These are phyloP conservation scores for Orbilia blumenaviensis DNA, from an alignment of 2,329 filamentous ascomycete genomes.

Conservation along the genomic window DNA sequence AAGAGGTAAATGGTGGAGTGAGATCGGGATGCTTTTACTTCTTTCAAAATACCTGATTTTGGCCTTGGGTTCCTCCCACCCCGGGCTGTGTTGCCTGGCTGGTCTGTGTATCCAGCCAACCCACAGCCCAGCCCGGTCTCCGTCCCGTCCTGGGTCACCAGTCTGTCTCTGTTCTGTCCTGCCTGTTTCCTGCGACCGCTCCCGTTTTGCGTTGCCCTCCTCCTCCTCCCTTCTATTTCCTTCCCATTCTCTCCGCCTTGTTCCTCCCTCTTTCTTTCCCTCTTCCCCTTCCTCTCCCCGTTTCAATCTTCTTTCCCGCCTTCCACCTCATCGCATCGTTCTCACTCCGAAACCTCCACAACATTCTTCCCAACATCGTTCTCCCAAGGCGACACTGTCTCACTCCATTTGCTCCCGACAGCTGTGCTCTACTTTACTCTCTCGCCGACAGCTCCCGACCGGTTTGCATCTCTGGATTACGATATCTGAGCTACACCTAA, in stretches of 20 bases:
- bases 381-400: not conserved
- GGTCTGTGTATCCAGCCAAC: no score
- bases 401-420: slow-evolving; percentile 7
- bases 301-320: slow-evolving; percentile 10
- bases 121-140: no score
- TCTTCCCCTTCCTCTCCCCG: not conserved
- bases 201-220: slow-evolving; percentile 19
- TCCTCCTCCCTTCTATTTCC: slow-evolving; percentile 29
- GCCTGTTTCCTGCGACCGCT: slow-evolving; percentile 7
- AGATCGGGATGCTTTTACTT: not conserved
- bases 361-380: not conserved
- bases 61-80: no score
- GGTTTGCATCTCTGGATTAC: slow-evolving; percentile 66
- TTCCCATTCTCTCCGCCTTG: slow-evolving; percentile 4
- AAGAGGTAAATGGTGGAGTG: not conserved
- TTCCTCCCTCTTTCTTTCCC: slow-evolving; percentile 12
- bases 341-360: not conserved
- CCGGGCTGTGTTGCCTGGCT: not conserved
- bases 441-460: slow-evolving; percentile 7
- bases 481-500: slow-evolving; percentile 61
- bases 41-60: no score
- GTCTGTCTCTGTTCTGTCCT: not conserved
- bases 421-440: not conserved
- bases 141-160: no score
- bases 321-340: slow-evolving; percentile 7